These are phyloP conservation scores for Strobilomyces echinocephalus DNA, from an alignment of 768 basidiomycete genomes.

Conservation along the genomic window DNA sequence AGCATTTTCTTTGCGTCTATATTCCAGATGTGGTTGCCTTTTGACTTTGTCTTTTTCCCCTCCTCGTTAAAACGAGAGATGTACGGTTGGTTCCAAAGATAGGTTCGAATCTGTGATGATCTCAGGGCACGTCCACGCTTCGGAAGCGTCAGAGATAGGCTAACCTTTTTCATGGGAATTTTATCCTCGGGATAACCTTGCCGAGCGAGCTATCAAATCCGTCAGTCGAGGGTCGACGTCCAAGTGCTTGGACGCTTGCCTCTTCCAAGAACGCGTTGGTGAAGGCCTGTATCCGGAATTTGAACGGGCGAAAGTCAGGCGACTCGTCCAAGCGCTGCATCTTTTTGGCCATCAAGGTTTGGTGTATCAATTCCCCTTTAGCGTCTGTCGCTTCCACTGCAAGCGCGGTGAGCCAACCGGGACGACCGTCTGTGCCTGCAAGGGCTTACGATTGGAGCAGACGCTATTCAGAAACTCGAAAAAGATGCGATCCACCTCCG, in stretches of 20 bases:
- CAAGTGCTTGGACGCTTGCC: conserved; percentile 37
- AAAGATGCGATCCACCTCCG: conserved; percentile 86
- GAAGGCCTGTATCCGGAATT: conserved; percentile 98
- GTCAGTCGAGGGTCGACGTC: conserved; percentile 9
- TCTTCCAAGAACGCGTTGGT: conserved; percentile 94
- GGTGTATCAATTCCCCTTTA: conserved; percentile 96
- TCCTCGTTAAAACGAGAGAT: conserved; percentile 98
- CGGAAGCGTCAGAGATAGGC: conserved; percentile 16
- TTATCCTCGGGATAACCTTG: conserved; percentile 91
- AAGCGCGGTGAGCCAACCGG: conserved; percentile 17
- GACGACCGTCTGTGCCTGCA: conserved; percentile 6
- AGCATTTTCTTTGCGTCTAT: conserved; percentile 85
- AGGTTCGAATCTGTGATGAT: conserved; percentile 71
- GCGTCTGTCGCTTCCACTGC: conserved; percentile 88
- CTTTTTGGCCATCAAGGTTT: conserved; percentile 97
- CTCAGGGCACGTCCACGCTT: conserved; percentile 17
- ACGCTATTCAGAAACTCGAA: conserved; percentile 81
- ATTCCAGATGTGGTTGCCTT: conserved; percentile 99
- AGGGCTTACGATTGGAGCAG: conserved; percentile 82
- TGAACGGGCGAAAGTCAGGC: conserved; percentile 95
- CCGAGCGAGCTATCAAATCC: conserved; percentile 55
- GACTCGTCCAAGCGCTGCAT: conserved; percentile 98
- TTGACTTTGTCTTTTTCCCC: conserved; percentile 98
- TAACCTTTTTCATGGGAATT: conserved; percentile 93
- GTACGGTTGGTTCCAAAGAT: conserved; percentile 90